Conservation (phyloP, 192 early-diverging fungal species). For the Coemansia sp. region DNA sequence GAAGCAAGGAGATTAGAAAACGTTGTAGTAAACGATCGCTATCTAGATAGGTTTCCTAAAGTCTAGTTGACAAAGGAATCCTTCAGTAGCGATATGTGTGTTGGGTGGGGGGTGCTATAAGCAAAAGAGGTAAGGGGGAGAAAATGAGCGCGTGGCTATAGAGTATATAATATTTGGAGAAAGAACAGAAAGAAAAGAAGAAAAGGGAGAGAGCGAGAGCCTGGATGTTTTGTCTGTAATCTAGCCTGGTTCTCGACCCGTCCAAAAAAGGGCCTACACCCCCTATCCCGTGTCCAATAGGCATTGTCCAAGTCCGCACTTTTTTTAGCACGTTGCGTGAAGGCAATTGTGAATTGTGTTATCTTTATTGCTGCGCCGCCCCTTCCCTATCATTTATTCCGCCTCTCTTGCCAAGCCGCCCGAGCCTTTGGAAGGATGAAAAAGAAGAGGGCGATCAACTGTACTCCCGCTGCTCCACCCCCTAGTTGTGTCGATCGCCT, state of each 20-base stretch:
- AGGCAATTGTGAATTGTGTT: constrained; percentile 1
- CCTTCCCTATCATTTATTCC: not conserved
- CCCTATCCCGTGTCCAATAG: constrained; percentile 34
- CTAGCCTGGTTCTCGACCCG: constrained; percentile 1
- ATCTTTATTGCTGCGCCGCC: constrained; percentile 2
- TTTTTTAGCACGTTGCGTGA: constrained; percentile 2
- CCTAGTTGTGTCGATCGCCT: not conserved
- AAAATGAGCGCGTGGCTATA: constrained; percentile 11
- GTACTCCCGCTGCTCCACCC: not conserved
- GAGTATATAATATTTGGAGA: constrained; percentile 13
- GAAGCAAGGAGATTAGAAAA: constrained; percentile 80
- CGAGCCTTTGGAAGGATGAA: not conserved
- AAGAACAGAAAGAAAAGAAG: constrained; percentile 14
- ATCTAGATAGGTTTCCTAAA: constrained; percentile 10
- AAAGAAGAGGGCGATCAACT: not conserved
- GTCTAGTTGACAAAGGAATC: constrained; percentile 13
- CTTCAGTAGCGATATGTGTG: constrained; percentile 13
- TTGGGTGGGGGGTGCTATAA: not conserved
- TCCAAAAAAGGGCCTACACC: not conserved
- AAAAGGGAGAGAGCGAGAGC: constrained; percentile 2
- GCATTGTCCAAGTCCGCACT: constrained; percentile 40
- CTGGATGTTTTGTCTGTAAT: constrained; percentile 15
- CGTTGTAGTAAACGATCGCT: constrained; percentile 43
- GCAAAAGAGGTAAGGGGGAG: not conserved
- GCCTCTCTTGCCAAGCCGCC: not conserved